Percentiles rank a stretch among this genome's conserved stretches.
Conservation (phyloP, 2,329 filamentous ascomycete species). For the Trichoderma endophyticum region DNA sequence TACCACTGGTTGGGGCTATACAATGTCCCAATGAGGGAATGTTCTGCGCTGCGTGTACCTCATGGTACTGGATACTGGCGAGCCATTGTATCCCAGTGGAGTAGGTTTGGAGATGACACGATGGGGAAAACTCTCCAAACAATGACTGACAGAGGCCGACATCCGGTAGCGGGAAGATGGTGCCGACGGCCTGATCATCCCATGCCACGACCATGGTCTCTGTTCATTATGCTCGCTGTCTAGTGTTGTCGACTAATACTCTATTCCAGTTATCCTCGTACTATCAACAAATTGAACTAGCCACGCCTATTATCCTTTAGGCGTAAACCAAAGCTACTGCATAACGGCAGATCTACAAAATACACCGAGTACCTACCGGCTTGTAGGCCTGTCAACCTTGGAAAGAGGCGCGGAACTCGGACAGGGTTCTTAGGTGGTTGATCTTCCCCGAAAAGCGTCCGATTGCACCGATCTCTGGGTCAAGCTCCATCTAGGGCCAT, state of each 20-base stretch:
- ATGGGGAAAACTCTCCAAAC: not conserved
- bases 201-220: not conserved
- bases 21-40: not conserved
- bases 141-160: not conserved
- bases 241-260: not conserved
- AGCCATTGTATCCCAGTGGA: not conserved
- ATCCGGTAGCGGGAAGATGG: not conserved
- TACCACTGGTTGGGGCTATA: not conserved
- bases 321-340: not conserved
- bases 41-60: too few relatives aligned
- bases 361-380: not conserved
- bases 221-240: not conserved
- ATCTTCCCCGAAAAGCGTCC: not conserved
- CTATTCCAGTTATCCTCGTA: not conserved
- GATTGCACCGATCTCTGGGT: not conserved
- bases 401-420: not conserved
- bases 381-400: not conserved
- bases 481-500: not conserved
- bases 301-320: not conserved
- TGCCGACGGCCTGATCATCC: not conserved
- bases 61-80: not conserved
- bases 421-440: not conserved
- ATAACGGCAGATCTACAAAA: not conserved
- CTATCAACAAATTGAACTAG: not conserved
- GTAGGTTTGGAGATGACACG: not conserved